Evolutionary conservation across 257 asterid genomes (phyloP).

Genomic region (Solanum habrochaites): DNA sequence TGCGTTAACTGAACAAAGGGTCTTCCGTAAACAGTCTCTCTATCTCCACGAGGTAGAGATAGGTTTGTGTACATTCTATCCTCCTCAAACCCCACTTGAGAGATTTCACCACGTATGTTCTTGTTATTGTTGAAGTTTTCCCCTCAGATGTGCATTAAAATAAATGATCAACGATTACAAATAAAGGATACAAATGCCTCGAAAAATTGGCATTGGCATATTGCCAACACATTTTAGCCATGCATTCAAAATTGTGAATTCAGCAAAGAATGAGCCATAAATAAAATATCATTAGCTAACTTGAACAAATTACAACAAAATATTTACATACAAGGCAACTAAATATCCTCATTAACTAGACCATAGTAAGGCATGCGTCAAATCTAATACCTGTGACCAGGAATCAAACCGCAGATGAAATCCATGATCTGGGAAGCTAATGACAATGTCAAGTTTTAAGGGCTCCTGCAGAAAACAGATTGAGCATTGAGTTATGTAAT

Average conservation of each 20-base stretch:
- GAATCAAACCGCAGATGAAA: conserved; percentile 87
- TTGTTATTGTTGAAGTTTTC: not conserved
- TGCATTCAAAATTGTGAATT: not conserved
- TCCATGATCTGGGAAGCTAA: conserved; percentile 89
- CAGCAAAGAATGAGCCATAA: not conserved
- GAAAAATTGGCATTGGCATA: not conserved
- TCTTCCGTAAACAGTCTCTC: not conserved
- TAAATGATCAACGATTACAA: not conserved
- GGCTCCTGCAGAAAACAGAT: conserved; percentile 49
- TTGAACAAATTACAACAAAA: not conserved
- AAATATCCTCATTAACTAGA: not conserved
- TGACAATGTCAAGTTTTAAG: conserved; percentile 63
- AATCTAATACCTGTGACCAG: conserved; percentile 67
- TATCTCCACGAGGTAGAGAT: not conserved
- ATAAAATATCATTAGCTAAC: not conserved
- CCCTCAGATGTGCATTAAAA: not conserved
- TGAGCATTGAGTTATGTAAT: not conserved
- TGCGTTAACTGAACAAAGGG: not conserved
- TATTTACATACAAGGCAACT: not conserved
- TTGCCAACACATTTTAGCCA: not conserved
- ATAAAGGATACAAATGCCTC: not conserved
- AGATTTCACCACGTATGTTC: not conserved
- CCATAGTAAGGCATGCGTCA: not conserved
- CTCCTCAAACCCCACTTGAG: not conserved
- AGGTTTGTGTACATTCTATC: not conserved